A percentile compares a stretch with the other conserved stretches of the same genome.
Conservation (phyloP, 1,284 basidiomycete species). For the Ceratobasidium sp. region DNA sequence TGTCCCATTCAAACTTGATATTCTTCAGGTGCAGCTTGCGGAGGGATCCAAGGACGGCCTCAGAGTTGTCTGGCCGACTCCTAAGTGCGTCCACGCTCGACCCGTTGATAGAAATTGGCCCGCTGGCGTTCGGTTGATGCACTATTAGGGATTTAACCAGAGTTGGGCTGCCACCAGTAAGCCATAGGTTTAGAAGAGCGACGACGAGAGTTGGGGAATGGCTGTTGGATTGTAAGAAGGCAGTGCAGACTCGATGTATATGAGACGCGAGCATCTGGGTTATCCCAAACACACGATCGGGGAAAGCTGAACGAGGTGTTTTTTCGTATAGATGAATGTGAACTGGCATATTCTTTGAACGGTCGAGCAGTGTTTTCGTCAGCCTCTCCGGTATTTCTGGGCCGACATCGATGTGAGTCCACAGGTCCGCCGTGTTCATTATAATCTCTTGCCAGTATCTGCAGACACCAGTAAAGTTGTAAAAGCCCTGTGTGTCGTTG, state of each 20-base stretch:
- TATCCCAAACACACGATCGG: not conserved
- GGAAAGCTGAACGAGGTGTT: not conserved
- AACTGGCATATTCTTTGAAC: not conserved
- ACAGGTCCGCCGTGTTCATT: not conserved
- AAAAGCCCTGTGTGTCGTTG: not conserved
- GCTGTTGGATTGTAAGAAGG: not conserved
- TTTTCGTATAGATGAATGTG: not conserved
- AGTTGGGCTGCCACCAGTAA: not conserved
- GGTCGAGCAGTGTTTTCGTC: not conserved
- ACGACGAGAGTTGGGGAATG: not conserved
- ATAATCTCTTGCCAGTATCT: not conserved
- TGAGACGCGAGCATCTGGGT: not conserved
- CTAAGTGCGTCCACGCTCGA: not conserved
- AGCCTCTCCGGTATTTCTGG: not conserved
- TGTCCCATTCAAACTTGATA: not conserved
- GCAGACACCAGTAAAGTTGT: not conserved
- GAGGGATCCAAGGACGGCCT: not conserved
- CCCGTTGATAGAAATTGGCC: not conserved
- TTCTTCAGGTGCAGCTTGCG: not conserved
- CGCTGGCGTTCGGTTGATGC: not conserved
- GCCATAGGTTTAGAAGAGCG: not conserved
- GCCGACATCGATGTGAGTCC: slow-evolving; percentile 3
- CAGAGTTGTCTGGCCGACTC: not conserved
- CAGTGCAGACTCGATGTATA: not conserved
- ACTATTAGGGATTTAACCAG: not conserved